Conservation (phyloP, 2,329 filamentous ascomycete species). For the Teratosphaeria pseudoeucalypti region DNA sequence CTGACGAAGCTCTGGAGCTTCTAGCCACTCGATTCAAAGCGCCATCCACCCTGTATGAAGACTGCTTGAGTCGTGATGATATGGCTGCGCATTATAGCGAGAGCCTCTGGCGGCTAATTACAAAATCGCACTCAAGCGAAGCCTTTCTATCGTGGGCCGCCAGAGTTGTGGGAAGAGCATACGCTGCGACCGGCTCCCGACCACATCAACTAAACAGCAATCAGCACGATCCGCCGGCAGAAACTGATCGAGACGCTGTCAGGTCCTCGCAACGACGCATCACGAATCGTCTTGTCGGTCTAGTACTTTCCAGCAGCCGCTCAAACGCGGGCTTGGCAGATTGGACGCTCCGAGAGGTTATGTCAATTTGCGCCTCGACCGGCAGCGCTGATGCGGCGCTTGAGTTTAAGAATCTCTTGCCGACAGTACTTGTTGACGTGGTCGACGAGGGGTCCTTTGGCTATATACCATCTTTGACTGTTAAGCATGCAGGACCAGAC, state of each 20-base stretch:
- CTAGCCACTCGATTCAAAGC: constrained; percentile 66
- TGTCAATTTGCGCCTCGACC: constrained; percentile 11
- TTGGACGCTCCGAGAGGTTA: constrained; percentile 22
- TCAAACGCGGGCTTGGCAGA: constrained; percentile 36
- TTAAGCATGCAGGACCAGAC: not conserved
- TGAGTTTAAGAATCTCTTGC: constrained; percentile 21
- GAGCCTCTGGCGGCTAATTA: constrained; percentile 15
- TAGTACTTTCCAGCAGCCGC: constrained; percentile 20
- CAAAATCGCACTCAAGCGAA: constrained; percentile 10
- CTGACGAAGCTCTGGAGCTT: constrained; percentile 58
- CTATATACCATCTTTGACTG: constrained; percentile 14
- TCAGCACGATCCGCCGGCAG: not conserved
- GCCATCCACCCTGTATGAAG: constrained; percentile 47
- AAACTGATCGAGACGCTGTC: constrained; percentile 1
- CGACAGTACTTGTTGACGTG: constrained; percentile 13
- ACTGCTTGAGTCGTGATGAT: constrained; percentile 59
- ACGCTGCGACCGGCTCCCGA: constrained; percentile 41
- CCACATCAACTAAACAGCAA: not conserved
- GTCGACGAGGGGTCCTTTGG: constrained; percentile 15
- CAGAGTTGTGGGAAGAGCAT: constrained; percentile 71
- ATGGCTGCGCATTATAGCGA: constrained; percentile 40
- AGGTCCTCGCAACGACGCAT: constrained; percentile 25
- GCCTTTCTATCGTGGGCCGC: constrained; percentile 65
- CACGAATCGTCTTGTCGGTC: constrained; percentile 22
- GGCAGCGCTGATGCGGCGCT: constrained; percentile 13